These are phyloP conservation scores for Cronartium quercuum DNA, from an alignment of 1,284 basidiomycete species.

Conservation along the genomic window DNA sequence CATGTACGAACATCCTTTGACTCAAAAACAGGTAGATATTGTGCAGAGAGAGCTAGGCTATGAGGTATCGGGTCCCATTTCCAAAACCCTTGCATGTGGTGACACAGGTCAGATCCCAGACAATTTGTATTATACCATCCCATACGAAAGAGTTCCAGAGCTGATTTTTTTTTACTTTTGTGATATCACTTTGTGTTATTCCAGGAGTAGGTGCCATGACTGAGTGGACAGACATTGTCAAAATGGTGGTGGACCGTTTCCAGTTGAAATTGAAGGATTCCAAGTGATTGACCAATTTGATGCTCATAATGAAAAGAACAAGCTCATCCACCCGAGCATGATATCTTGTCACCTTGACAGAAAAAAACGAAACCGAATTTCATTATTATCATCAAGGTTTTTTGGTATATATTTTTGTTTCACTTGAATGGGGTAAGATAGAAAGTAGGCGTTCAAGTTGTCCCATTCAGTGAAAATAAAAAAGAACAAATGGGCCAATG, in stretches of 20 bases:
- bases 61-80: conserved; percentile 73
- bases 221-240: conserved; percentile 71
- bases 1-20: conserved; percentile 95
- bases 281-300: too few species aligned
- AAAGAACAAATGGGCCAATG: too few species aligned
- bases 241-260: conserved; percentile 18
- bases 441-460: too few species aligned
- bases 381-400: too few species aligned
- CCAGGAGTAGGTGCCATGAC: conserved; percentile 83
- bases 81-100: conserved; percentile 81
- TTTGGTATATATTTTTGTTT: too few species aligned
- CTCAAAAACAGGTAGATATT: conserved; percentile 67
- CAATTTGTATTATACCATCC: neutral
- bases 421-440: too few species aligned
- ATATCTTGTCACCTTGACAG: too few species aligned
- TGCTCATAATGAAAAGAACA: too few species aligned
- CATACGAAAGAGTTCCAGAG: neutral
- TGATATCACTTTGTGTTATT: neutral
- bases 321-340: too few species aligned
- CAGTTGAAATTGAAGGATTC: neutral
- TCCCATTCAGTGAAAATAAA: too few species aligned
- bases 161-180: conserved; percentile 20
- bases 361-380: too few species aligned
- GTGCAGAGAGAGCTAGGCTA: conserved; percentile 71
- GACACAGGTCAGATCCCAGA: conserved; percentile 64